Evolutionary conservation across 768 basidiomycete genomes (phyloP), one percentile per base, ranked within the genome.

Genomic region (Termitomyces sp.): DNA sequence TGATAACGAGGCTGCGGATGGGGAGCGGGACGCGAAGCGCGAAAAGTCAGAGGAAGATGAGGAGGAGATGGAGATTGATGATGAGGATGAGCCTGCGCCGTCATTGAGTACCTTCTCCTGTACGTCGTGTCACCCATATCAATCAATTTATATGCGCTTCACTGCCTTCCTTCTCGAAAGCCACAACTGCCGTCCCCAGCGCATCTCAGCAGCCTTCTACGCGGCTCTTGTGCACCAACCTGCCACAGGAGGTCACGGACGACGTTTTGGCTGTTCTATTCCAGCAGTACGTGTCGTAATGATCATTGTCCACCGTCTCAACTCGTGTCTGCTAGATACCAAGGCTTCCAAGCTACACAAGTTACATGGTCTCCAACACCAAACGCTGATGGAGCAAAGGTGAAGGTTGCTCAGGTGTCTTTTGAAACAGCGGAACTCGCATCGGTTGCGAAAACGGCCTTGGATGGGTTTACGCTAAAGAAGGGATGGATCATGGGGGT

Each of bases 1-100:
- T 64, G 89, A 89, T 43, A 86, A 81, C 19, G 83, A 81, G 46
- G 67, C 71, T 41, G 75, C 73, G 26, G 81, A 81, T 45, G 78
- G 73, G 52, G 83, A 77, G 53, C 79, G 80, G 50, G 76, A 75
- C 44, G 62, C 78, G 28, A 96, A 95, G 74, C 82, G 85, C 60
- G 83, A 85, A 64, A 91, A 84, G 69, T 73, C 77, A 44, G 85
- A 80, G 53, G 83, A 84, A 61, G 89, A 91, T 60, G 93, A 85
- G 54, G 89, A 89, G 67, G 91, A 94, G 74, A 95, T 95, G 87
- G 94, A 96, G 73, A 91, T 94, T 65, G 93, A 94, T 58, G 92
- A 94, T 50, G 93, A 97, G 47, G 88, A 91, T 46, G 86, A 89
- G 54, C 68, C 74, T 38, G 72, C 73, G 47, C 77, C 72, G 58